Base-by-base conservation (phyloP, 257 asterid genomes). In the Gardenia jasminoides region DNA sequence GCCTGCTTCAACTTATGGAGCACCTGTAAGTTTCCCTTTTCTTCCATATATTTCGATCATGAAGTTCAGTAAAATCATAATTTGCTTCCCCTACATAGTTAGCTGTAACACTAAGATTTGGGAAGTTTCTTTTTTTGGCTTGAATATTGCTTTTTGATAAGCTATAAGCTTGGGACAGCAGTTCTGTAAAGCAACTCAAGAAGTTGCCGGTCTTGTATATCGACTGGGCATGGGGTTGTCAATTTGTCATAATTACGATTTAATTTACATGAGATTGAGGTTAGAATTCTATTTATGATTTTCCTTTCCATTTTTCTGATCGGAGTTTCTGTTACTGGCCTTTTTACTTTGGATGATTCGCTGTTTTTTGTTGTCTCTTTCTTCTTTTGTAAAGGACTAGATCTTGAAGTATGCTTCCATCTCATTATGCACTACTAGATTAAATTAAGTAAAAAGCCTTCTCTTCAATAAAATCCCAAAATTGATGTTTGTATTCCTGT, bases 381-480 rank as follows among this genome's bases (percentile, higher is more conserved):
- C 66, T 59, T 59, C 26, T 24, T 22, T 1, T 52, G 47, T 24
- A 73, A 73, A 74, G 69, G 41, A 74, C 64, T 46, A 58, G 78
- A 74, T 39, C 15, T 10, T 3, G 50, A 74, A 36, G 15, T 20
- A 36, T 41, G 64, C 10, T 31, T 33, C 7, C 69, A 58, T 36
- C 78, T 36, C 56, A 39, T 56, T 30, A 22, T 58, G 7, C 48
- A 58, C n/a, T 1, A 22, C 33, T 44, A 19, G n/a, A 73, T 31
- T n/a, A 56, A 31, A 58, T 22, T 30, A 24, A 31, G 33, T 54
- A 3, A 74, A 52, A 31, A 11, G 10, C 39, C 33, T 52, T 26
- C 2, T 52, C 48, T 52, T 68, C 31, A 28, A 33, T 54, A 33
- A 72, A 54, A 54, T 54, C 61, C 50, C 28, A 46, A 52, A 20